Percentiles rank a stretch among this genome's conserved stretches.
phyloP scores from a whole-genome alignment of 495 filamentous ascomycete species.

The Rhizodiscina lignyota region DNA sequence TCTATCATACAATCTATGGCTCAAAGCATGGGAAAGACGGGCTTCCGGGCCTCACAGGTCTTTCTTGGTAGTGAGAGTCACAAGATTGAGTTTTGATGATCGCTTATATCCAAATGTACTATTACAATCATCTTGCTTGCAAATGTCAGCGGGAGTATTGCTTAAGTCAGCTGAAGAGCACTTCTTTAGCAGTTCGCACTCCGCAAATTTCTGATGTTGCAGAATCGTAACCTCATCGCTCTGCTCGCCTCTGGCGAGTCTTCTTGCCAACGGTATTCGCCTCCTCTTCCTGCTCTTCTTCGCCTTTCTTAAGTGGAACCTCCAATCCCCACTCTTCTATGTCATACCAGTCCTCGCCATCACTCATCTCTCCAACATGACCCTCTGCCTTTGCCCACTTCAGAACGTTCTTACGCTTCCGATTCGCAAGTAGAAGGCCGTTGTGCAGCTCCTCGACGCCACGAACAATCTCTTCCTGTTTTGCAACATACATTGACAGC shows the following conservation, averaged over 20 bases:
- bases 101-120: too few relatives aligned
- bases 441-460: slow-evolving; percentile 60
- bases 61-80: too few relatives aligned
- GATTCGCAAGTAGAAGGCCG: slow-evolving; percentile 58
- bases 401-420: slow-evolving; percentile 61
- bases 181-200: too few relatives aligned
- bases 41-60: too few relatives aligned
- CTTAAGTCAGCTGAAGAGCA: too few relatives aligned
- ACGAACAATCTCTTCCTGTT: slow-evolving; percentile 86
- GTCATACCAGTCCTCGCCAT: slow-evolving; percentile 95
- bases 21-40: too few relatives aligned
- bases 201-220: too few relatives aligned
- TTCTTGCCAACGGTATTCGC: slow-evolving; percentile 12
- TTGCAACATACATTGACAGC: slow-evolving; percentile 75
- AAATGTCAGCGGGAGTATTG: too few relatives aligned
- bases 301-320: slow-evolving; percentile 76
- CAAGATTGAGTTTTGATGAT: too few relatives aligned
- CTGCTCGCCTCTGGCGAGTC: slow-evolving; percentile 12
- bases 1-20: too few relatives aligned
- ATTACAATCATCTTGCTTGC: too few relatives aligned
- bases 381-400: slow-evolving; percentile 83
- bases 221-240: too few relatives aligned
- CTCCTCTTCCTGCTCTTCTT: slow-evolving; percentile 63
- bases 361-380: slow-evolving; percentile 71
- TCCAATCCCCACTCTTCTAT: slow-evolving; percentile 73